These are phyloP conservation scores for Xylaria curta DNA, from an alignment of 495 filamentous ascomycete species.

Conservation along the genomic window DNA sequence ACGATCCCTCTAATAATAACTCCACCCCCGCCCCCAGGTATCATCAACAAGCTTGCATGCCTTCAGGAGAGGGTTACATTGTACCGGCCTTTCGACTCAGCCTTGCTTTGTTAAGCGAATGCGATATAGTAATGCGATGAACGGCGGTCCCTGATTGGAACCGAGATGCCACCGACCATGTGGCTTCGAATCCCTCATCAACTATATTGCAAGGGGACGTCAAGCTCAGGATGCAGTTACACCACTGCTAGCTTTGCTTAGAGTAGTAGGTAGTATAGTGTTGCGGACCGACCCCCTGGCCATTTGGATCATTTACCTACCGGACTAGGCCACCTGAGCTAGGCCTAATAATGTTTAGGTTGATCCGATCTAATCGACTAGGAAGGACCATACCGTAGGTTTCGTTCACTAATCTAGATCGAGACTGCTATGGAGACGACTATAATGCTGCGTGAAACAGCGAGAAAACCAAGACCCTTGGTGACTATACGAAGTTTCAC, in stretches of 20 bases:
- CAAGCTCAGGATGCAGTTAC: neutral
- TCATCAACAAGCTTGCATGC: neutral
- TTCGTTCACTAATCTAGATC: neutral
- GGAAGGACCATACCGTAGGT: neutral
- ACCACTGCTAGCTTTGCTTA: slow-evolving; percentile 3
- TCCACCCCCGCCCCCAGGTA: neutral
- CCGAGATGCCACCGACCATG: slow-evolving; percentile 15
- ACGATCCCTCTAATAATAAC: slow-evolving; percentile 10
- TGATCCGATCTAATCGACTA: neutral
- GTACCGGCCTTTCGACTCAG: neutral
- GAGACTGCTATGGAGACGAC: slow-evolving; percentile 1
- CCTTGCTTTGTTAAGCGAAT: neutral
- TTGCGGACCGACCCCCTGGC: slow-evolving; percentile 6
- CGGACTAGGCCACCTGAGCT: neutral
- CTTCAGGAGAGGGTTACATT: neutral
- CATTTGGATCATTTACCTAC: neutral
- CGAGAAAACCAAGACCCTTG: neutral
- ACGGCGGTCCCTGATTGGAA: neutral
- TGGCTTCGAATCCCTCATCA: neutral
- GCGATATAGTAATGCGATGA: neutral
- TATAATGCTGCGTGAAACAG: neutral
- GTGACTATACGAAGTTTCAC: neutral
- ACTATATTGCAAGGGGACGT: slow-evolving; percentile 4
- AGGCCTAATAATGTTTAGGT: neutral
- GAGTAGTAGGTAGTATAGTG: slow-evolving; percentile 8